phyloP scores from a whole-genome alignment of 1,284 basidiomycete genomes.

The Somion occarium region DNA sequence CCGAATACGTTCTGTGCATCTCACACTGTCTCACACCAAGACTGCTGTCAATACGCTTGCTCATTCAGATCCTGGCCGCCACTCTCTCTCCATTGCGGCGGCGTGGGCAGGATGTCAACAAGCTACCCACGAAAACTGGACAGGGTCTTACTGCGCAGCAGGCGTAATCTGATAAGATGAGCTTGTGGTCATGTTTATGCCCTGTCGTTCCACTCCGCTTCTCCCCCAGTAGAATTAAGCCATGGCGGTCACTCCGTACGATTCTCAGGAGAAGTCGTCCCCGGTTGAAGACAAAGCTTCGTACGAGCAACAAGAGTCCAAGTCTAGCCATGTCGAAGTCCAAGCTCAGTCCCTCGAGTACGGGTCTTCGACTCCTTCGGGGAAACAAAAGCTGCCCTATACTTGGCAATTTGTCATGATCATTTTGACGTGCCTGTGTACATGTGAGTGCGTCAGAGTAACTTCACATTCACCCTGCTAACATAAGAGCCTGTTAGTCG shows the following conservation, averaged over 20 bases:
- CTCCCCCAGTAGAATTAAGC: constrained; percentile 3
- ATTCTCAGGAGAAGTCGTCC: constrained; percentile 16
- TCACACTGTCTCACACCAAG: background rate
- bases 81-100: background rate
- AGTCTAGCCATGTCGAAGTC: constrained; percentile 8
- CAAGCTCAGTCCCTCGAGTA: constrained; percentile 13
- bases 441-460: constrained; percentile 20
- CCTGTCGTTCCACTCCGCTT: constrained; percentile 13
- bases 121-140: background rate
- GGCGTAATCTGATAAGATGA: constrained; percentile 31
- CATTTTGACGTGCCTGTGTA: constrained; percentile 28
- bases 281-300: constrained; percentile 21
- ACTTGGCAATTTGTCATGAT: constrained; percentile 26
- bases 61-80: background rate
- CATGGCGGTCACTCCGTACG: constrained; percentile 13
- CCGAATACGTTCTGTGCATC: background rate
- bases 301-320: constrained; percentile 17
- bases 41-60: too few relatives aligned
- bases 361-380: constrained; percentile 2
- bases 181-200: background rate
- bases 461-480: background rate
- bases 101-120: background rate
- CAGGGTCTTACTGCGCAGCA: constrained; percentile 1
- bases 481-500: constrained; percentile 26
- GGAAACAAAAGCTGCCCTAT: constrained; percentile 21